phyloP scores from a whole-genome alignment of 305 asterid species.

The Euphrasia arctica region DNA sequence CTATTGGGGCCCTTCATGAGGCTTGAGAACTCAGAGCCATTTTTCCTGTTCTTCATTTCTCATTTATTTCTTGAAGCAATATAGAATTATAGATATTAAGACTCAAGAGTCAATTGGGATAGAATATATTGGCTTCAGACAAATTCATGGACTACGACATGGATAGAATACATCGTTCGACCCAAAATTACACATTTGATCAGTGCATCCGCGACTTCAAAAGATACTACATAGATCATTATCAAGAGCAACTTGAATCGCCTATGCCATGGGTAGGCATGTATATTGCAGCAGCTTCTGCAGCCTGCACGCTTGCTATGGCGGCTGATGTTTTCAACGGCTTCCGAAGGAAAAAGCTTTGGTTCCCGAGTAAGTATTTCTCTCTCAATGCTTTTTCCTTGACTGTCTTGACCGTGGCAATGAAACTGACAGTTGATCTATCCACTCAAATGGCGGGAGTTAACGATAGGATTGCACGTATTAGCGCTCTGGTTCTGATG shows the following conservation, averaged over 20 bases:
- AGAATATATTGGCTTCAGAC: neutral
- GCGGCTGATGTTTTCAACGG: constrained; percentile 4
- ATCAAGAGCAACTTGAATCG: neutral
- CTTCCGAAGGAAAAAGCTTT: neutral
- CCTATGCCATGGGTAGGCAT: constrained; percentile 16
- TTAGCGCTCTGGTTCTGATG: constrained; percentile 1
- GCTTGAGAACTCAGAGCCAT: no score
- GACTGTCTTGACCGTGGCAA: neutral
- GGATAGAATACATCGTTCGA: neutral
- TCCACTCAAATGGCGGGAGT: neutral
- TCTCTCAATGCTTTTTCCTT: constrained; percentile 1
- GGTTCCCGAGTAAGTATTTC: constrained; percentile 2
- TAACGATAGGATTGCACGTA: neutral
- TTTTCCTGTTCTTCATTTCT: no score
- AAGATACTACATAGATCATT: neutral
- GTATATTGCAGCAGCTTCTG: neutral
- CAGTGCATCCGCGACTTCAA: neutral
- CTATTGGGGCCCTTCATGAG: no score
- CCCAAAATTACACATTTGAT: neutral
- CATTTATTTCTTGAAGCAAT: no score
- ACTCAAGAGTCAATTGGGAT: no score
- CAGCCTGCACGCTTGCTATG: constrained; percentile 5
- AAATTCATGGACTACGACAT: neutral
- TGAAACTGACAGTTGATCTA: neutral
- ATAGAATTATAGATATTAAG: no score